These are phyloP conservation scores for Colletotrichum sp. DNA, from an alignment of 2,329 filamentous ascomycete species.

Conservation along the genomic window DNA sequence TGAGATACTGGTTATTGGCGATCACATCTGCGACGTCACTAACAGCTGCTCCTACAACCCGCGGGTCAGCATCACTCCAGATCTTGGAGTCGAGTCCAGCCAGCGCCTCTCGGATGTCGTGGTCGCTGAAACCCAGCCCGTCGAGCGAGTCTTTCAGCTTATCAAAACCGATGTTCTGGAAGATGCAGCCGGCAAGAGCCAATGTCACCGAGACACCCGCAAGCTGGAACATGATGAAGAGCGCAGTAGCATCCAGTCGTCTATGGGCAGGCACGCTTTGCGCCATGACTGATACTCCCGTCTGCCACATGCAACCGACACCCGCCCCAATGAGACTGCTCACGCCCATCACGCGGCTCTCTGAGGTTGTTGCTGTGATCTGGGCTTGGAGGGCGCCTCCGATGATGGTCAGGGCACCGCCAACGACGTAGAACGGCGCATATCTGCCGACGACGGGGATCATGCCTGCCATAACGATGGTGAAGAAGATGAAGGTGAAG, in stretches of 20 bases:
- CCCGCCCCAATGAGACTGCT: slow-evolving; percentile 35
- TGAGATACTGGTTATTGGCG: slow-evolving; percentile 28
- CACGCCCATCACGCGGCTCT: slow-evolving; percentile 33
- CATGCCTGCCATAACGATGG: slow-evolving; percentile 39
- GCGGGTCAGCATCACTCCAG: slow-evolving; percentile 22
- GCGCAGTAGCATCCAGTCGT: slow-evolving; percentile 31
- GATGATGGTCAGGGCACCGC: slow-evolving; percentile 28
- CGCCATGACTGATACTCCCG: slow-evolving; percentile 29
- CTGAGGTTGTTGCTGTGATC: slow-evolving; percentile 26
- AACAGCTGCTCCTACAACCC: slow-evolving; percentile 22
- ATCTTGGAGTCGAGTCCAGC: slow-evolving; percentile 30
- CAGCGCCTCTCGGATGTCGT: slow-evolving; percentile 31
- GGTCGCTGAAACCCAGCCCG: slow-evolving; percentile 21
- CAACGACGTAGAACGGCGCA: slow-evolving; percentile 33
- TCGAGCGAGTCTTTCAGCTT: slow-evolving; percentile 24
- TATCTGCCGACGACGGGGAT: slow-evolving; percentile 44
- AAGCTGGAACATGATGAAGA: slow-evolving; percentile 39
- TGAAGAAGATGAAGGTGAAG: slow-evolving; percentile 37
- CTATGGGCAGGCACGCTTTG: slow-evolving; percentile 25
- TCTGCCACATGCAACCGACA: slow-evolving; percentile 34
- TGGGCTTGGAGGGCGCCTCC: slow-evolving; percentile 30
- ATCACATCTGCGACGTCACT: slow-evolving; percentile 30
- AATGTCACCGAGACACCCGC: slow-evolving; percentile 30
- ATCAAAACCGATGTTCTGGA: slow-evolving; percentile 33
- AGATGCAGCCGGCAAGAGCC: slow-evolving; percentile 31